Percentiles rank a stretch among this genome's conserved stretches.
phyloP scores from a whole-genome alignment of 495 filamentous ascomycete genomes.

The Lasiosphaeris hirsuta region DNA sequence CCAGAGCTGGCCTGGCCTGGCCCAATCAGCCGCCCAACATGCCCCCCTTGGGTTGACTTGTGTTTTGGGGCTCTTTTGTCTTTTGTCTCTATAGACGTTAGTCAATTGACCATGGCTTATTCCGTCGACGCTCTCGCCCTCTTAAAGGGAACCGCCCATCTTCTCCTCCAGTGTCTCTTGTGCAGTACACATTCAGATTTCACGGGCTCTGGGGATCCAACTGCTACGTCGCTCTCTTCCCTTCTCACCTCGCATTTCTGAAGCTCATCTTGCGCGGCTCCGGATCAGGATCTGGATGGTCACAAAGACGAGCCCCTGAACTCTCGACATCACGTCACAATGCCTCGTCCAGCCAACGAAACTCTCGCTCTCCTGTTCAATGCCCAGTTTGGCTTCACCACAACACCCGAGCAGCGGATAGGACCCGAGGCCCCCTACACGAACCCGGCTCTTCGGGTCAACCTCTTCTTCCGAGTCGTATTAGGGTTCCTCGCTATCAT shows the following conservation, averaged over 20 bases:
- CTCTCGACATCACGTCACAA: neutral
- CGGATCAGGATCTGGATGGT: neutral
- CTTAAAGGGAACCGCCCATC: neutral
- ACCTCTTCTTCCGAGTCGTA: conserved; percentile 42
- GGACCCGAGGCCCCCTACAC: conserved; percentile 28
- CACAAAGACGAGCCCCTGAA: neutral
- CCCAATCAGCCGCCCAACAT: neutral
- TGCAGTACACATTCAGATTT: no score
- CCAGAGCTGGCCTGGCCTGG: neutral
- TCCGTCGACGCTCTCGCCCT: neutral
- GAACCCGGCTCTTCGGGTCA: conserved; percentile 30
- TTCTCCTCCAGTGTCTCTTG: neutral
- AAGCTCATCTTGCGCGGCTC: neutral
- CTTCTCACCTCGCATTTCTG: no score
- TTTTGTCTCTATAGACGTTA: neutral
- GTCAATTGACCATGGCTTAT: conserved; percentile 10
- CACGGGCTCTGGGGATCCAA: no score
- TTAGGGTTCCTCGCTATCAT: conserved; percentile 57
- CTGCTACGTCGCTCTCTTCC: no score
- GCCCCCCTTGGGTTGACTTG: no score
- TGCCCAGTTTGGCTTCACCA: conserved; percentile 18
- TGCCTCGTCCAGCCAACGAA: conserved; percentile 4
- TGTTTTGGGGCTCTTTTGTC: no score
- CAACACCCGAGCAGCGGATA: conserved; percentile 22
- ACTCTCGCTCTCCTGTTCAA: neutral